Evolutionary conservation across 2,329 filamentous ascomycete genomes (phyloP).

Genomic region (Ophiostoma quercus): DNA sequence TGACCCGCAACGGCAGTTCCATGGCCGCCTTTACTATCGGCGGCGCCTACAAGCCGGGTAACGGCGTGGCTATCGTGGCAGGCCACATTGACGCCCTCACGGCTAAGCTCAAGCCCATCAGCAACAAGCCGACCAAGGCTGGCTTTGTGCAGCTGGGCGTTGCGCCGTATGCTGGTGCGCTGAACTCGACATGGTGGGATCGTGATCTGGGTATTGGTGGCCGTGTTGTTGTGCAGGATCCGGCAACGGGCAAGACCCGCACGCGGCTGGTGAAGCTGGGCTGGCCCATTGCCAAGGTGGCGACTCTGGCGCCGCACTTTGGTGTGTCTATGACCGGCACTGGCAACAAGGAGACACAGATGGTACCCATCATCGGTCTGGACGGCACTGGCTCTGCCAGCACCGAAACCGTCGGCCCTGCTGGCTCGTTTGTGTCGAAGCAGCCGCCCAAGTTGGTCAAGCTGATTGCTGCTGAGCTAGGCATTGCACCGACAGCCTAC

Average conservation of each 20-base stretch:
- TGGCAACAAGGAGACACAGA: constrained; percentile 83
- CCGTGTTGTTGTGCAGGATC: constrained; percentile 75
- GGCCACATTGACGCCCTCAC: constrained; percentile 92
- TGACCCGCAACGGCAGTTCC: constrained; percentile 36
- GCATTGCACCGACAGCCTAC: constrained; percentile 58
- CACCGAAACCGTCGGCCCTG: constrained; percentile 50
- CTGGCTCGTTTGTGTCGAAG: constrained; percentile 69
- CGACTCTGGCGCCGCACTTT: constrained; percentile 90
- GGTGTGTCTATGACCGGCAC: constrained; percentile 64
- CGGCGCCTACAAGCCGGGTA: constrained; percentile 36
- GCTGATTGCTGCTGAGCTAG: constrained; percentile 73
- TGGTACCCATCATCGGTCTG: constrained; percentile 87
- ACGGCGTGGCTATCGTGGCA: constrained; percentile 52
- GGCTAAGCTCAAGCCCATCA: constrained; percentile 84
- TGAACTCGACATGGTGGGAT: constrained; percentile 96
- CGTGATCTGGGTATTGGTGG: constrained; percentile 88
- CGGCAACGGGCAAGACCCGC: constrained; percentile 66
- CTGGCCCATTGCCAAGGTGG: constrained; percentile 88
- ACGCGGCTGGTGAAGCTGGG: constrained; percentile 82
- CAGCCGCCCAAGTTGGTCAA: constrained; percentile 83
- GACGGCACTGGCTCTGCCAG: constrained; percentile 60
- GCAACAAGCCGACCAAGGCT: constrained; percentile 73
- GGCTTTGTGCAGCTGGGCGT: constrained; percentile 88
- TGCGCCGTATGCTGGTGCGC: constrained; percentile 81
- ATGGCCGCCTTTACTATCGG: constrained; percentile 38